Evolutionary conservation across 2,329 filamentous ascomycete genomes (phyloP), one percentile per base, ranked within the genome.

Genomic region (Aureobasidium sp.): DNA sequence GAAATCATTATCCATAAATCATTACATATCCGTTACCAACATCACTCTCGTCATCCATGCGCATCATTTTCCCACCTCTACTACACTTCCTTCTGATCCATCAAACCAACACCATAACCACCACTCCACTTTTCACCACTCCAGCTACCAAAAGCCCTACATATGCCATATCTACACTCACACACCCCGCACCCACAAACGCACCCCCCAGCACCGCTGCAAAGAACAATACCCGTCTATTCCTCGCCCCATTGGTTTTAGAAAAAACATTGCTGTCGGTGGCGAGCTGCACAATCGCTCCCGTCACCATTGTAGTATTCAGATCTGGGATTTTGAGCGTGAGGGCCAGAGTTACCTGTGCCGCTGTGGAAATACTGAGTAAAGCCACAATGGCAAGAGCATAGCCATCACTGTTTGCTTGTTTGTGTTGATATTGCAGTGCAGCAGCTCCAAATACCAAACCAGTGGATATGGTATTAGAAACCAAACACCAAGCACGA

Each of bases 231-330:
- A 68, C 42, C 17, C 68, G 55, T 27, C 69, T 66, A 64, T 68
- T 66, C 27, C 69, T 64, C 41, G 65, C 67, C 1, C 61, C 37
- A 42, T 70, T 70, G 5, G 64, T 58, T 34, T 65, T 52, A 4
- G 61, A 48, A 49, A 70, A 67, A 15, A 71, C 52, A 3, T 66
- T 62, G 17, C 51, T 51, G 60, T 71, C 69, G 12, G 64, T 67
- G 14, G 67, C 66, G 14, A 70, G 57, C 59, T 68, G 66, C 20
- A 71, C 67, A 17, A 70, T 37, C 15, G 69, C 68, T 11, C 69
- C 69, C 1, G 69, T 71, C 34, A 71, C 65, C 69, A 70, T 71
- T 20, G 69, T 71, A 7, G 69, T 71, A 59, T 71, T 70, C 25
- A 71, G 39, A 58, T 71, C 69, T 3, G 68, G 67, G 67, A 70